These are phyloP conservation scores for Beauveria asiatica DNA, from an alignment of 2,329 filamentous ascomycete genomes.

Conservation along the genomic window DNA sequence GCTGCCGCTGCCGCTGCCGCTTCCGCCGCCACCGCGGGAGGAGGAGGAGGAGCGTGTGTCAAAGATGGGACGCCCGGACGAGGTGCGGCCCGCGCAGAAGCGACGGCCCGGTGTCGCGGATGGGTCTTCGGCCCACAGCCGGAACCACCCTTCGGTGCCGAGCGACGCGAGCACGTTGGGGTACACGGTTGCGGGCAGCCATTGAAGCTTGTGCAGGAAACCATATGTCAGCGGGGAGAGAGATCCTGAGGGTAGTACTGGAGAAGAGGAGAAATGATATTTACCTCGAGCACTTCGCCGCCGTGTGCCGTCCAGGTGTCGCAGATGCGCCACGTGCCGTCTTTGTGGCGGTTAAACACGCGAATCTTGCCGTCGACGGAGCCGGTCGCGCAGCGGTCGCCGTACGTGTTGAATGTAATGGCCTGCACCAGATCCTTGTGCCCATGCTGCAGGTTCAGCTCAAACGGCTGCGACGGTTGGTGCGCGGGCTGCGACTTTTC, in stretches of 20 bases:
- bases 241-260: too few species aligned
- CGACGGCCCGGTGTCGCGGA: slow-evolving; percentile 71
- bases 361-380: slow-evolving; percentile 89
- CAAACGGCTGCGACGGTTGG: slow-evolving; percentile 34
- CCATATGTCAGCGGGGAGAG: too few species aligned
- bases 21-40: too few species aligned
- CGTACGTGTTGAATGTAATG: slow-evolving; percentile 85
- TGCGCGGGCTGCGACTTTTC: not conserved
- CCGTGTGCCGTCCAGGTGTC: slow-evolving; percentile 89
- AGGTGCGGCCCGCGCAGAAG: slow-evolving; percentile 57
- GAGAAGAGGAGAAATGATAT: slow-evolving; percentile 20
- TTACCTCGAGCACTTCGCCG: slow-evolving; percentile 80
- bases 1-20: too few species aligned
- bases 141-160: slow-evolving; percentile 81
- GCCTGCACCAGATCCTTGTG: slow-evolving; percentile 76
- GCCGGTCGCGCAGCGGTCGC: slow-evolving; percentile 82
- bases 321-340: slow-evolving; percentile 67
- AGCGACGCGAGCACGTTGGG: slow-evolving; percentile 80
- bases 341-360: slow-evolving; percentile 77
- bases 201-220: slow-evolving; percentile 59
- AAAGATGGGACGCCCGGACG: slow-evolving; percentile 41
- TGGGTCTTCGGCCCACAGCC: slow-evolving; percentile 87
- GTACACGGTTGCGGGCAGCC: slow-evolving; percentile 84
- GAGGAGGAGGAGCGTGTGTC: slow-evolving; percentile 40
- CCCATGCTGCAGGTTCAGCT: slow-evolving; percentile 60